Evolutionary conservation across 2,329 filamentous ascomycete genomes (phyloP).

Genomic region (Lithohypha guttulata): DNA sequence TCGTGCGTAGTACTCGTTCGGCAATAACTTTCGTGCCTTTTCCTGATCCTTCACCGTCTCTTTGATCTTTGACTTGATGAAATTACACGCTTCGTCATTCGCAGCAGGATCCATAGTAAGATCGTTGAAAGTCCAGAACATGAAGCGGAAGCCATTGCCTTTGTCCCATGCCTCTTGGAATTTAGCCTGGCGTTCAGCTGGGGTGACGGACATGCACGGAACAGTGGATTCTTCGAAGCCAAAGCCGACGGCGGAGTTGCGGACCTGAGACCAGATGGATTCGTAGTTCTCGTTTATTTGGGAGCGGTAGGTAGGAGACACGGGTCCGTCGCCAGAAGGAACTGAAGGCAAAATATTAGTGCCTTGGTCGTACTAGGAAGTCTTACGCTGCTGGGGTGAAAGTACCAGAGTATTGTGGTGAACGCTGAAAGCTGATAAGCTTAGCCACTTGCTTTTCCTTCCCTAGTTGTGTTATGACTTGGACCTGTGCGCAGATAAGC

Average conservation of each 20-base stretch:
- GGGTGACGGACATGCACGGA: slow-evolving; percentile 6
- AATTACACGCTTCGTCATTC: slow-evolving; percentile 30
- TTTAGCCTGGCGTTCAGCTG: slow-evolving; percentile 18
- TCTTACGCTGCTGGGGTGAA: too few species aligned
- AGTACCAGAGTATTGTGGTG: slow-evolving; percentile 13
- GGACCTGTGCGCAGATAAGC: too few species aligned
- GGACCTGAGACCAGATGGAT: slow-evolving; percentile 25
- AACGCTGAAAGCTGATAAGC: slow-evolving; percentile 11
- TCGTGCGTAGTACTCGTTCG: slow-evolving; percentile 45
- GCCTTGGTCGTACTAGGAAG: too few species aligned
- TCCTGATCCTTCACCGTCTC: slow-evolving; percentile 25
- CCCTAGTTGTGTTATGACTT: slow-evolving; percentile 23
- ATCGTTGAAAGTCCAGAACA: slow-evolving; percentile 30
- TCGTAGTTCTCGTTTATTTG: slow-evolving; percentile 27
- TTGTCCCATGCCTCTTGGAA: slow-evolving; percentile 26
- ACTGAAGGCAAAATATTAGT: too few species aligned
- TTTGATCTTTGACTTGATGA: slow-evolving; percentile 28
- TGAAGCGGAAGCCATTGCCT: slow-evolving; percentile 29
- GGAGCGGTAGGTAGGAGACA: slow-evolving; percentile 8
- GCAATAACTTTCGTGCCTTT: slow-evolving; percentile 27
- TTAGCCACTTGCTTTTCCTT: slow-evolving; percentile 7
- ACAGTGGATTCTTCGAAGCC: slow-evolving; percentile 21
- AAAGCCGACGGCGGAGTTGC: slow-evolving; percentile 21
- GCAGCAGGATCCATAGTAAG: slow-evolving; percentile 27
- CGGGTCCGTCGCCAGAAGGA: slow-evolving; percentile 11